Conservation (phyloP, 2,329 filamentous ascomycete genomes). For the Whalleya microplaca region DNA sequence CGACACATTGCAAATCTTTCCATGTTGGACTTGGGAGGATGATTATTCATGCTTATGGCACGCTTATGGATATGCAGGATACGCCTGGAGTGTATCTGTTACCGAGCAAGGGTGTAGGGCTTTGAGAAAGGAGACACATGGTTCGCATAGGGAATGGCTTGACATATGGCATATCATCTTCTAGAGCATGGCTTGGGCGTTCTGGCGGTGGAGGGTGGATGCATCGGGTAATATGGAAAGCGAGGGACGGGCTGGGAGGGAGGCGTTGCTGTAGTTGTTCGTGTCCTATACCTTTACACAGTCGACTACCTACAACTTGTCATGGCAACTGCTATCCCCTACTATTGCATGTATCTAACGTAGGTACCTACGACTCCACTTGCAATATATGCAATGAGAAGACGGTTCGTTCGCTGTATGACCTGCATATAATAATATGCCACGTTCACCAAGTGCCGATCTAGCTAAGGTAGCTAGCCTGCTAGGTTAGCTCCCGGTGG, state of each 20-base stretch:
- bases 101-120: conserved; percentile 14
- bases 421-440: too few species aligned
- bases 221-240: background rate
- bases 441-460: too few species aligned
- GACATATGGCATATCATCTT: background rate
- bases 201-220: background rate
- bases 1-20: conserved; percentile 2
- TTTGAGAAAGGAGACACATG: background rate
- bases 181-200: conserved; percentile 21
- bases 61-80: background rate
- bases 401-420: too few species aligned
- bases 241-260: too few species aligned
- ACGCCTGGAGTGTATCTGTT: conserved; percentile 13
- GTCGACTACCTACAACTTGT: too few species aligned
- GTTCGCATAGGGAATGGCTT: conserved; percentile 1
- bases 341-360: too few species aligned
- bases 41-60: background rate
- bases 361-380: too few species aligned
- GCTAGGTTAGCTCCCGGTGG: too few species aligned
- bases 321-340: too few species aligned
- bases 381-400: too few species aligned
- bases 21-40: background rate
- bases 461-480: too few species aligned
- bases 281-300: too few species aligned
- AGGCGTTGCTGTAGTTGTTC: background rate